phyloP scores from a whole-genome alignment of 2,329 filamentous ascomycete species.

The Paecilomyces formosus region DNA sequence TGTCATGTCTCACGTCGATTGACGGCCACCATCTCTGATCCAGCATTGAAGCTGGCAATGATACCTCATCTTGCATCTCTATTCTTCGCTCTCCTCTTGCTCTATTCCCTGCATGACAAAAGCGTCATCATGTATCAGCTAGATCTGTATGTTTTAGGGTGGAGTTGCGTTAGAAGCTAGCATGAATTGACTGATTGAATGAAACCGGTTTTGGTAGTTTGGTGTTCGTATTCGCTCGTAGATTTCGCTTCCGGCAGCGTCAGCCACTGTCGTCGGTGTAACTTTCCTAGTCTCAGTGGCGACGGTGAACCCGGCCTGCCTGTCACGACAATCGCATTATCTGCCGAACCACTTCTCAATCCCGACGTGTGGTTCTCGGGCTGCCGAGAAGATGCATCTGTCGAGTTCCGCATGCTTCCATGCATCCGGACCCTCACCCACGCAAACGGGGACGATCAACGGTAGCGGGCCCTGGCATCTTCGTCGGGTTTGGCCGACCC shows the following conservation, averaged over 20 bases:
- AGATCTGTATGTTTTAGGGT: not conserved
- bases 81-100: not conserved
- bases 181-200: not conserved
- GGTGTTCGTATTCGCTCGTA: not conserved
- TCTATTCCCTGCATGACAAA: not conserved
- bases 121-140: not conserved
- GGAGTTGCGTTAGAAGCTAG: not conserved
- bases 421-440: no score
- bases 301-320: no score
- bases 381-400: no score
- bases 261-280: no score
- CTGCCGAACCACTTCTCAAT: no score
- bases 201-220: not conserved
- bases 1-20: not conserved
- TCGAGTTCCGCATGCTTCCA: no score
- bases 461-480: no score
- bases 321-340: no score
- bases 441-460: no score
- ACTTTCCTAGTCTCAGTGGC: no score
- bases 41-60: not conserved
- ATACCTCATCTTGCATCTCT: not conserved
- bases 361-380: no score
- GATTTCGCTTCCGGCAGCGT: not conserved
- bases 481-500: no score
- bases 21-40: not conserved